These are phyloP conservation scores for Yarrowia sp. DNA, from an alignment of 805 yeast genomes.

Conservation along the genomic window DNA sequence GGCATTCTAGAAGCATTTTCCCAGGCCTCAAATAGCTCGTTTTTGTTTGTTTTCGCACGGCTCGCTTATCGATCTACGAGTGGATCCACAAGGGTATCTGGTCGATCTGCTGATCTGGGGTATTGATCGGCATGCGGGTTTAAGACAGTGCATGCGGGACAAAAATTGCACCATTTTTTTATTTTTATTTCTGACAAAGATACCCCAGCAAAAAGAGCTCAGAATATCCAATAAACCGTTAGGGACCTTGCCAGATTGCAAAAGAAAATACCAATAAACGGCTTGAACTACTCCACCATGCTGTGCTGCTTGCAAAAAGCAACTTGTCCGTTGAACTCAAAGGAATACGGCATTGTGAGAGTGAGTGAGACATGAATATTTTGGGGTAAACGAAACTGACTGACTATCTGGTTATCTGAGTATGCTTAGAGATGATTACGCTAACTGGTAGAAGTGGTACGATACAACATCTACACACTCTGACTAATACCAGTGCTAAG, in stretches of 20 bases:
- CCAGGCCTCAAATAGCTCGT: no score
- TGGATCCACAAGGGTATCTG: slow-evolving; percentile 9
- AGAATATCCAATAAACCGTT: no score
- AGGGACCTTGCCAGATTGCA: not conserved
- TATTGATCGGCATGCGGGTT: not conserved
- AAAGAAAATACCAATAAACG: not conserved
- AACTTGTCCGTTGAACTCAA: slow-evolving; percentile 11
- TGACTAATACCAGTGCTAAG: no score
- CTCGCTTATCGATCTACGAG: not conserved
- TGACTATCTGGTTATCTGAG: no score
- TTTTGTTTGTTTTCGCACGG: not conserved
- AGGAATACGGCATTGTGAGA: not conserved
- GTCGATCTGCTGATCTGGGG: slow-evolving; percentile 3
- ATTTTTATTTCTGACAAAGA: no score
- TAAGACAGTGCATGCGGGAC: no score
- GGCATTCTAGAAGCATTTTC: no score
- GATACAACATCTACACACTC: no score
- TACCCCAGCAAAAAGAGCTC: not conserved
- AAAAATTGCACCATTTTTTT: not conserved
- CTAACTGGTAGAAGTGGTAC: no score
- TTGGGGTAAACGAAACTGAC: not conserved
- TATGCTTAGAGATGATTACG: no score
- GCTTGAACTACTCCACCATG: no score
- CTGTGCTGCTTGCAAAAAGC: not conserved
- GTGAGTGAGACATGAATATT: not conserved